These are phyloP conservation scores for Sclerospora graminicola DNA, from an alignment of 352 stramenopile species.

Conservation along the genomic window DNA sequence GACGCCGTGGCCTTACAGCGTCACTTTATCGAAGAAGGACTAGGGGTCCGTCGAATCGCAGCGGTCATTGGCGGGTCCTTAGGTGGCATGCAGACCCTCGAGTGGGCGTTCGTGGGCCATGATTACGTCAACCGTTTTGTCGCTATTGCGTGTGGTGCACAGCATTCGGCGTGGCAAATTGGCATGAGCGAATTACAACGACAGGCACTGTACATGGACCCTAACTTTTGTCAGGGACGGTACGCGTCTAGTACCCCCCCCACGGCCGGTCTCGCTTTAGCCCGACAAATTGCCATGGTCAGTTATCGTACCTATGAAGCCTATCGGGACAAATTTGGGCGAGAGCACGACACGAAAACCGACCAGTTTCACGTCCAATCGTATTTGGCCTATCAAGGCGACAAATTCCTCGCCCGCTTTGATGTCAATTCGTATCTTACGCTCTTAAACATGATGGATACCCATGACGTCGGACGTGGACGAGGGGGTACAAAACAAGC, in stretches of 20 bases:
- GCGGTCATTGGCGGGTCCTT: conserved; percentile 93
- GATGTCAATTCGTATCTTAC: conserved; percentile 94
- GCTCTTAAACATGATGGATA: conserved; percentile 94
- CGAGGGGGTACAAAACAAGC: conserved; percentile 70
- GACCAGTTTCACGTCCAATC: conserved; percentile 69
- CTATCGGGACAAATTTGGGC: conserved; percentile 91
- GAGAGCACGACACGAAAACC: conserved; percentile 20
- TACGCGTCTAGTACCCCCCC: conserved; percentile 67
- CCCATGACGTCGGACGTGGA: conserved; percentile 87
- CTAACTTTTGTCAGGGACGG: conserved; percentile 78
- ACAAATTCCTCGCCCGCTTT: conserved; percentile 93
- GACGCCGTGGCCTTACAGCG: conserved; percentile 90
- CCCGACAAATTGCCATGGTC: conserved; percentile 94
- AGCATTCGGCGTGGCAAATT: conserved; percentile 95
- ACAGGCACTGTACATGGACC: conserved; percentile 94
- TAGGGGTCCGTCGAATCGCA: conserved; percentile 81
- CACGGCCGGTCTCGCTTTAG: conserved; percentile 78
- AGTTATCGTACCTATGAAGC: conserved; percentile 90
- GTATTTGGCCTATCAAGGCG: conserved; percentile 87
- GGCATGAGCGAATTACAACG: conserved; percentile 92
- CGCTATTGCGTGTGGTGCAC: conserved; percentile 89
- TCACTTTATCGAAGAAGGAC: conserved; percentile 79
- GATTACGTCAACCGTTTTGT: conserved; percentile 86
- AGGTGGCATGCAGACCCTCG: conserved; percentile 95
- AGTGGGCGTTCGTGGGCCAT: conserved; percentile 87